These are phyloP conservation scores for Boletus pseudopeckii DNA, from an alignment of 768 basidiomycete species.

Conservation along the genomic window DNA sequence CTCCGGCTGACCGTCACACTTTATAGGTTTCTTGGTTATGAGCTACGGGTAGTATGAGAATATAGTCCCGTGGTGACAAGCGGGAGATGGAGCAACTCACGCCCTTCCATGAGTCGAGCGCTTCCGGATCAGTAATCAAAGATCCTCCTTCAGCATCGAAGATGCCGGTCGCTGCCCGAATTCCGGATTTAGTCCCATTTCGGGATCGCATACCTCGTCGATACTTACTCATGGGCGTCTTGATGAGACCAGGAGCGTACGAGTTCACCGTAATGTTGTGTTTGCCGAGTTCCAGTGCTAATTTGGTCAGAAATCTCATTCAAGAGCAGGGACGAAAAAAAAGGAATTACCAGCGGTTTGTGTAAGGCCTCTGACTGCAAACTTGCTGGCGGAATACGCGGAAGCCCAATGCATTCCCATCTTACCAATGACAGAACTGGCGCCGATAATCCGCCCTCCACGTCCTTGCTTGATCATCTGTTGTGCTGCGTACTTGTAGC, in stretches of 20 bases:
- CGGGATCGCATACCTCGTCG: background rate
- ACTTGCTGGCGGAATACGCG: slow-evolving; percentile 36
- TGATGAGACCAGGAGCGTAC: slow-evolving; percentile 36
- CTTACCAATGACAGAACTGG: slow-evolving; percentile 11
- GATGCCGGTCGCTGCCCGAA: background rate
- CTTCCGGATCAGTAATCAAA: background rate
- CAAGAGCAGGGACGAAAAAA: background rate
- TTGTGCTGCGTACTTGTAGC: slow-evolving; percentile 58
- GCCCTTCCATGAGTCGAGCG: background rate
- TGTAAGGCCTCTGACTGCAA: slow-evolving; percentile 38
- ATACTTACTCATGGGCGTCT: slow-evolving; percentile 28
- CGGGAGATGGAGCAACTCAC: background rate
- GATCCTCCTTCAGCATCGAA: background rate
- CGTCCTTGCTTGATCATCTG: slow-evolving; percentile 53
- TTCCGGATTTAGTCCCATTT: background rate
- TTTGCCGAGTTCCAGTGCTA: slow-evolving; percentile 26
- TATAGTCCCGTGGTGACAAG: background rate
- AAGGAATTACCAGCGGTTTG: slow-evolving; percentile 37
- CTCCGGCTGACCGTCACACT: slow-evolving; percentile 27
- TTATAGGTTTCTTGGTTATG: background rate
- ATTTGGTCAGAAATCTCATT: background rate
- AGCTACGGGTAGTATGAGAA: background rate
- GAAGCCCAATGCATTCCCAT: background rate
- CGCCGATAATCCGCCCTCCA: slow-evolving; percentile 54
- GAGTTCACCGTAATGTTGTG: slow-evolving; percentile 37